A percentile compares a stretch with the other conserved stretches of the same genome.
Conservation (phyloP, 83 land plant species). For the Isoetes engelmannii region DNA sequence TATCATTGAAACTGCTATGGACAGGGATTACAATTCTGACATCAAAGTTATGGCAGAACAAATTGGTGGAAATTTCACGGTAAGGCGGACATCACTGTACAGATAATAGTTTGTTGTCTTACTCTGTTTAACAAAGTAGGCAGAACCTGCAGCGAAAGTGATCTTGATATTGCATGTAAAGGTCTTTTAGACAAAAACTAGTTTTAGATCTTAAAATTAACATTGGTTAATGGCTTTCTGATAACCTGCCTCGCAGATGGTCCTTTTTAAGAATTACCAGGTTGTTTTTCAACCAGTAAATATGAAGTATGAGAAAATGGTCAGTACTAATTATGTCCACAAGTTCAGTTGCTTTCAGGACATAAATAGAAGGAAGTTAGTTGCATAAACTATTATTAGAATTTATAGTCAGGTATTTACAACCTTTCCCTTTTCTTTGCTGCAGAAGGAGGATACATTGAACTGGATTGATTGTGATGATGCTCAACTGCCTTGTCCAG, state of each 20-base stretch:
- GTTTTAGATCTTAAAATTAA: too few species aligned
- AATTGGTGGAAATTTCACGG: conserved; percentile 34
- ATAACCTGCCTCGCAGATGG: not conserved
- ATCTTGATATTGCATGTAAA: not conserved
- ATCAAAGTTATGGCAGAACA: conserved; percentile 24
- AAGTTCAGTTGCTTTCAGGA: too few species aligned
- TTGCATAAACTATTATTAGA: too few species aligned
- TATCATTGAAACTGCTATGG: conserved; percentile 40
- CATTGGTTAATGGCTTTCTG: too few species aligned
- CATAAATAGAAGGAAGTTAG: too few species aligned
- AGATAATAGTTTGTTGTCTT: too few species aligned
- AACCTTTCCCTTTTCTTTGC: not conserved
- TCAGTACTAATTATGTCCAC: too few species aligned
- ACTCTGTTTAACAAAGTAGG: too few species aligned
- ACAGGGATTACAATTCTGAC: conserved; percentile 22
- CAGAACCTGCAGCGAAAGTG: too few species aligned
- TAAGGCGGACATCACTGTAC: conserved; percentile 8
- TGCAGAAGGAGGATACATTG: not conserved
- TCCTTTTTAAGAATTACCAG: not conserved
- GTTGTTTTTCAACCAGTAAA: too few species aligned
- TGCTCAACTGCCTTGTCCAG: not conserved
- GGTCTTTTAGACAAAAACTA: not conserved
- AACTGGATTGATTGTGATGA: not conserved
- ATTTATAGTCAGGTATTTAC: too few species aligned
- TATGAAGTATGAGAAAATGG: too few species aligned